A percentile compares a stretch with the other conserved stretches of the same genome.
Conservation (phyloP, 441 rosid species). For the Codiaeum variegatum region DNA sequence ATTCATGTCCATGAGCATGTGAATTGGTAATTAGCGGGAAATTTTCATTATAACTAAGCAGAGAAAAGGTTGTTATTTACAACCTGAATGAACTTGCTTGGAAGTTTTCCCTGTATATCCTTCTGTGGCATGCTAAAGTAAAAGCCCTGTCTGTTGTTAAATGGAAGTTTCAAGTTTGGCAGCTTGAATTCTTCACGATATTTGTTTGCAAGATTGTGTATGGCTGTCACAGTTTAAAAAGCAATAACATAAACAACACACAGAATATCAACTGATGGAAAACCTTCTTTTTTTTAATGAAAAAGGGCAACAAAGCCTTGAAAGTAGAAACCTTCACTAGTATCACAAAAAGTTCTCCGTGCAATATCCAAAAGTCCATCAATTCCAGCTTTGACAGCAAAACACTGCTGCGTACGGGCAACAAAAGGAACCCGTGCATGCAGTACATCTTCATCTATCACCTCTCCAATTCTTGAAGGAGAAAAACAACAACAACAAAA, state of each 20-base stretch:
- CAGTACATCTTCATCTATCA: slow-evolving; percentile 93
- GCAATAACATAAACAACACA: slow-evolving; percentile 14
- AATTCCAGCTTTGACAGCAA: slow-evolving; percentile 93
- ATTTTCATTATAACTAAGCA: slow-evolving; percentile 8
- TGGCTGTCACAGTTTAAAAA: slow-evolving; percentile 47
- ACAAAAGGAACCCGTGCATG: slow-evolving; percentile 94
- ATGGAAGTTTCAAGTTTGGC: slow-evolving; percentile 91
- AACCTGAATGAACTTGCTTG: slow-evolving; percentile 95
- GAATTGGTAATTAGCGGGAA: slow-evolving; percentile 19
- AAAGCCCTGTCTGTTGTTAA: slow-evolving; percentile 94
- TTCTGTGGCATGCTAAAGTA: slow-evolving; percentile 87
- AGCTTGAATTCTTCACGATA: slow-evolving; percentile 86
- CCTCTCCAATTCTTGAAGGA: slow-evolving; percentile 70
- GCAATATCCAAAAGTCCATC: slow-evolving; percentile 96
- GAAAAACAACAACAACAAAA: slow-evolving; percentile 2
- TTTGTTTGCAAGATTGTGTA: slow-evolving; percentile 87
- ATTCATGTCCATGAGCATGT: slow-evolving; percentile 23
- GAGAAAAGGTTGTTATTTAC: slow-evolving; percentile 15
- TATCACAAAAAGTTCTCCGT: slow-evolving; percentile 92
- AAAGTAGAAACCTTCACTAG: slow-evolving; percentile 76
- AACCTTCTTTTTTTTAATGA: not conserved
- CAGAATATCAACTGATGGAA: slow-evolving; percentile 4
- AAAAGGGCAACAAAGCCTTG: not conserved
- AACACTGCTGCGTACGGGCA: slow-evolving; percentile 98
- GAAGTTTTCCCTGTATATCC: slow-evolving; percentile 87